phyloP scores from a whole-genome alignment of 2,329 filamentous ascomycete species.

The Pseudogymnoascus sp. region DNA sequence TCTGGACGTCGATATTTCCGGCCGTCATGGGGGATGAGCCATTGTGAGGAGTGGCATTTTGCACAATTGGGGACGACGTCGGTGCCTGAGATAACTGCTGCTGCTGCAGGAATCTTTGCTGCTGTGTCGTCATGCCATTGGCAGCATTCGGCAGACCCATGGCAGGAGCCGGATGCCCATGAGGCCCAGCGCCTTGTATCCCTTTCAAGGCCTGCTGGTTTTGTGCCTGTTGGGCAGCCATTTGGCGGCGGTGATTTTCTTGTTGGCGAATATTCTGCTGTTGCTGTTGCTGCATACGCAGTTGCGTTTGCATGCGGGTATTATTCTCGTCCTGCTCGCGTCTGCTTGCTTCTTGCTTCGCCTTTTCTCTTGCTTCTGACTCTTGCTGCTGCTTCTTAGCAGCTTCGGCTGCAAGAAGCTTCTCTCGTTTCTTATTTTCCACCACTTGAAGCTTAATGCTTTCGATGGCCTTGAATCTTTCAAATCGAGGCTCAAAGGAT shows the following conservation, averaged over 20 bases:
- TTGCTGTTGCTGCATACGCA: constrained; percentile 22
- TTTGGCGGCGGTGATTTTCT: constrained; percentile 28
- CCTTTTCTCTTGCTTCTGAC: constrained; percentile 38
- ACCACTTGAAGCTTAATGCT: constrained; percentile 71
- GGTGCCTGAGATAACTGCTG: constrained; percentile 47
- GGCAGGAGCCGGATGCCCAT: constrained; percentile 36
- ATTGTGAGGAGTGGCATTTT: constrained; percentile 55
- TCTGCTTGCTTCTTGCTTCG: constrained; percentile 25
- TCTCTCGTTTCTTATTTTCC: constrained; percentile 69
- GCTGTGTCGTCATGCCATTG: constrained; percentile 31
- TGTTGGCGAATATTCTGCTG: constrained; percentile 31
- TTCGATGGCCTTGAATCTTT: constrained; percentile 83
- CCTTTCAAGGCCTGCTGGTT: constrained; percentile 32
- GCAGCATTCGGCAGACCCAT: constrained; percentile 24
- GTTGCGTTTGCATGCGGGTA: constrained; percentile 20
- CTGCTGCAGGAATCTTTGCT: constrained; percentile 33
- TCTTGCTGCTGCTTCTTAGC: constrained; percentile 40
- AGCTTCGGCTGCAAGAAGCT: constrained; percentile 48
- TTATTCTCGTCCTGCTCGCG: constrained; percentile 29
- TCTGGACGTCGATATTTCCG: constrained; percentile 40
- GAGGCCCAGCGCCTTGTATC: constrained; percentile 35
- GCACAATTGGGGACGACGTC: constrained; percentile 58
- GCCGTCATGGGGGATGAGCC: constrained; percentile 59
- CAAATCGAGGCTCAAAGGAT: constrained; percentile 79
- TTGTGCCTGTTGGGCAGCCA: constrained; percentile 33